phyloP scores from a whole-genome alignment of 108 stramenopile species.

The Nitzschia sp. region DNA sequence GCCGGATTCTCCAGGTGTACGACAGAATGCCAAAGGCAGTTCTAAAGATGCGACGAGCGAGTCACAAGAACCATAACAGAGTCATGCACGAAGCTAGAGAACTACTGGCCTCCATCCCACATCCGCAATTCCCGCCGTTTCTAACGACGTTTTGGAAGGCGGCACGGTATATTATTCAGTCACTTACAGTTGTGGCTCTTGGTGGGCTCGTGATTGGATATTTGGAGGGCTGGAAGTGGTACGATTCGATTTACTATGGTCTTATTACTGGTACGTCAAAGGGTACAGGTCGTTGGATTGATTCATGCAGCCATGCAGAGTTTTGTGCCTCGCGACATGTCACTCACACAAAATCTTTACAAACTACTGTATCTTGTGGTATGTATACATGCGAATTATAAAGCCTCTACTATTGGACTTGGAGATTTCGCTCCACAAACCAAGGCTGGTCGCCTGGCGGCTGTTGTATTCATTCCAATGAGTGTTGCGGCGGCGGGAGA shows the following conservation, averaged over 20 bases:
- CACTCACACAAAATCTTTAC: constrained; percentile 1
- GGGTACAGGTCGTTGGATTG: too few relatives aligned
- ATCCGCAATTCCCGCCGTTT: background rate
- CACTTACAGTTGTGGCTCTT: constrained; percentile 13
- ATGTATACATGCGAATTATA: too few relatives aligned
- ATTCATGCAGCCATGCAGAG: too few relatives aligned
- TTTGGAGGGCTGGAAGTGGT: constrained; percentile 41
- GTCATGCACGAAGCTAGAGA: background rate
- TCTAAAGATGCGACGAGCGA: background rate
- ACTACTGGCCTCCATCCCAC: background rate
- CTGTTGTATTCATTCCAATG: constrained; percentile 54
- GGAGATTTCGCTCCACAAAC: constrained; percentile 55
- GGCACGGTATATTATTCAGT: background rate
- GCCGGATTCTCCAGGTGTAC: constrained; percentile 15
- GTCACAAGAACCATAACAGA: background rate
- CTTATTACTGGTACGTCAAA: constrained; percentile 37
- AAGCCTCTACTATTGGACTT: constrained; percentile 54
- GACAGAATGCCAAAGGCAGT: constrained; percentile 18
- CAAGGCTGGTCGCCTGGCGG: constrained; percentile 22
- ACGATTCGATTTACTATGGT: constrained; percentile 45
- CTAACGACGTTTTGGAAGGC: background rate
- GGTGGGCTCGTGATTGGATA: constrained; percentile 33
- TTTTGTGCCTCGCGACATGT: background rate
- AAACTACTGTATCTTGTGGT: constrained; percentile 8
- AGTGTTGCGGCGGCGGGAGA: constrained; percentile 52